Percentiles rank a stretch among this genome's conserved stretches.
Evolutionary conservation across 495 filamentous ascomycete species (phyloP).

Genomic region (Aspergillus olivimuriae): DNA sequence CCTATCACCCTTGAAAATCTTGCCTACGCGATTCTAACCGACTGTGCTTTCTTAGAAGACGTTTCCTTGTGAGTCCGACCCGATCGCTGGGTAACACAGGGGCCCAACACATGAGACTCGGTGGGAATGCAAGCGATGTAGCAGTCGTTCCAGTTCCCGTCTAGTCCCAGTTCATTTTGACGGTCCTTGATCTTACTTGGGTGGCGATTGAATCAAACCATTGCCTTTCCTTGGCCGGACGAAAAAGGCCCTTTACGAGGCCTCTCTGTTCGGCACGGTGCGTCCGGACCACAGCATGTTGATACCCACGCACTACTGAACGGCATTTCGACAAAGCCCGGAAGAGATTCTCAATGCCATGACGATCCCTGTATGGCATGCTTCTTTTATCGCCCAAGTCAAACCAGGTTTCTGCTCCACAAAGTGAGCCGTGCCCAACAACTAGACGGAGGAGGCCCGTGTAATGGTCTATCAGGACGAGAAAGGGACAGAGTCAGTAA

Average conservation of each 20-base stretch:
- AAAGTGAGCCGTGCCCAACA: conserved; percentile 8
- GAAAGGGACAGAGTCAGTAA: background rate
- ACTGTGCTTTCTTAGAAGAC: conserved; percentile 1
- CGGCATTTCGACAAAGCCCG: too few species aligned
- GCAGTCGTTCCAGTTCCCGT: background rate
- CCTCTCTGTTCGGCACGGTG: too few species aligned
- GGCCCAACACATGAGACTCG: conserved; percentile 8
- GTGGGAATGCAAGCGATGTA: background rate
- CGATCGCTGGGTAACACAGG: conserved; percentile 15
- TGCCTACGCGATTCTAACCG: background rate
- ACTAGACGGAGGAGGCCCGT: conserved; percentile 1
- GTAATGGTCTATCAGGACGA: conserved; percentile 1
- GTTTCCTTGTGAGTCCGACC: conserved; percentile 13
- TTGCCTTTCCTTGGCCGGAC: too few species aligned
- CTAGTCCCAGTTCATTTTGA: background rate
- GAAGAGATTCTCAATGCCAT: too few species aligned
- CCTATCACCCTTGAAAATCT: background rate
- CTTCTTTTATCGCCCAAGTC: too few species aligned
- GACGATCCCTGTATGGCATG: too few species aligned
- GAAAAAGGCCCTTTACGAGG: too few species aligned
- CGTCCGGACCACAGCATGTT: too few species aligned
- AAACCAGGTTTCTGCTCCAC: conserved; percentile 3
- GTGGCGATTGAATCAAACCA: too few species aligned
- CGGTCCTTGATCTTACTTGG: too few species aligned
- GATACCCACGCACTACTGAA: too few species aligned